Conservation (phyloP, 306 rosid genomes). For the Fagus sylvatica region DNA sequence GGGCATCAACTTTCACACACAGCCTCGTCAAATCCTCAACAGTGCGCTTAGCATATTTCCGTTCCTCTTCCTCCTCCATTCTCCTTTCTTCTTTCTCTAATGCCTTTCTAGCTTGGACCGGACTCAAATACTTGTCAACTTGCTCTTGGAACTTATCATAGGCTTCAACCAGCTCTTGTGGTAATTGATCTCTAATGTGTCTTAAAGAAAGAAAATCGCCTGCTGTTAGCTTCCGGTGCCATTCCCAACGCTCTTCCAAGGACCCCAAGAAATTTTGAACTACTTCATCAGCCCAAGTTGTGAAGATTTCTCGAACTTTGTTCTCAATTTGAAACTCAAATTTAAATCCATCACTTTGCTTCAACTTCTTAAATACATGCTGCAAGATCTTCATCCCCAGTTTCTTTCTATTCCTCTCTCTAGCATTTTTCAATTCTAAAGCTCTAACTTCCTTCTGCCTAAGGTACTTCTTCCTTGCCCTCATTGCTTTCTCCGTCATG, state of each 20-base stretch:
- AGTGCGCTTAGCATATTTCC: slow-evolving; percentile 58
- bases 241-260: slow-evolving; percentile 67
- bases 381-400: too few species aligned
- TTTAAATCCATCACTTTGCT: too few species aligned
- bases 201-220: slow-evolving; percentile 75
- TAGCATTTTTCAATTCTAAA: slow-evolving; percentile 68
- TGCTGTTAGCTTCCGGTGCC: slow-evolving; percentile 60
- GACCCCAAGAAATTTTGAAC: slow-evolving; percentile 58
- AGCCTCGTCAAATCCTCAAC: slow-evolving; percentile 83
- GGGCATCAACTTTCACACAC: slow-evolving; percentile 81
- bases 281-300: slow-evolving; percentile 77
- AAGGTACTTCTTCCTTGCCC: slow-evolving; percentile 80
- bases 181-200: slow-evolving; percentile 74
- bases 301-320: too few species aligned
- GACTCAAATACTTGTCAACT: slow-evolving; percentile 72
- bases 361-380: too few species aligned
- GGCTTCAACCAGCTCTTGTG: slow-evolving; percentile 69
- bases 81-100: slow-evolving; percentile 67
- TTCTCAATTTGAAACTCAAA: too few species aligned
- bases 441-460: slow-evolving; percentile 85
- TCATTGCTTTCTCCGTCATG: slow-evolving; percentile 71
- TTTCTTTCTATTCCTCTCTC: slow-evolving; percentile 86
- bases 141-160: slow-evolving; percentile 82
- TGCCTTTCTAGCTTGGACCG: slow-evolving; percentile 53
- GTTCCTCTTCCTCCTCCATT: slow-evolving; percentile 61